These are phyloP conservation scores for Umbelopsis vinacea DNA, from an alignment of 192 early-diverging fungal genomes.

Conservation along the genomic window DNA sequence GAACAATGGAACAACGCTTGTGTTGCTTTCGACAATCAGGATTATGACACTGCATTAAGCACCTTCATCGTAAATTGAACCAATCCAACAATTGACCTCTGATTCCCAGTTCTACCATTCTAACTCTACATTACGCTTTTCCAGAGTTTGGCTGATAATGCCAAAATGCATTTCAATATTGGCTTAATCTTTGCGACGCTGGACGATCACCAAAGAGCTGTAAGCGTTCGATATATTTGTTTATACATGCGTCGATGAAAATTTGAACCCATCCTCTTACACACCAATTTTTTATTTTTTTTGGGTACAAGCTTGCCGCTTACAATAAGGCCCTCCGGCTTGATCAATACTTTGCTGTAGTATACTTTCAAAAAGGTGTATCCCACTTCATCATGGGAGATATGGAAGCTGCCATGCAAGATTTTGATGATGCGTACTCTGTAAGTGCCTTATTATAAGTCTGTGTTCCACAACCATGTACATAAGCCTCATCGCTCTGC, in stretches of 20 bases:
- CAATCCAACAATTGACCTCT: neutral
- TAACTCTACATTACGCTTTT: neutral
- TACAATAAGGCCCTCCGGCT: constrained; percentile 72
- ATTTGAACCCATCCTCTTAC: neutral
- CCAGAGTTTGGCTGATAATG: constrained; percentile 77
- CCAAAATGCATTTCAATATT: constrained; percentile 96
- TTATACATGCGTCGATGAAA: neutral
- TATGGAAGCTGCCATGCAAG: constrained; percentile 69
- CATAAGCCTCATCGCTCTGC: neutral
- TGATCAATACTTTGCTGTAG: constrained; percentile 86
- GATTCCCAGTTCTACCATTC: too few relatives aligned
- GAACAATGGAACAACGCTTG: constrained; percentile 79
- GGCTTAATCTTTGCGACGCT: constrained; percentile 75
- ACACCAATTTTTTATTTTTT: neutral
- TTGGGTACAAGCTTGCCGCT: constrained; percentile 30
- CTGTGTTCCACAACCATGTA: neutral
- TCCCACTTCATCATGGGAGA: constrained; percentile 72
- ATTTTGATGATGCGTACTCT: constrained; percentile 77
- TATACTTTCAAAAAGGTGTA: constrained; percentile 89
- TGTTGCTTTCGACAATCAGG: constrained; percentile 68
- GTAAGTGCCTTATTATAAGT: constrained; percentile 38
- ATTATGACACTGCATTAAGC: constrained; percentile 66
- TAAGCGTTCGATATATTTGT: constrained; percentile 51
- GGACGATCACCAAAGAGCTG: constrained; percentile 73
- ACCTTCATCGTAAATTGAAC: constrained; percentile 62